Evolutionary conservation across 75 land plant genomes (phyloP).

Genomic region (Selaginella moellendorffii): DNA sequence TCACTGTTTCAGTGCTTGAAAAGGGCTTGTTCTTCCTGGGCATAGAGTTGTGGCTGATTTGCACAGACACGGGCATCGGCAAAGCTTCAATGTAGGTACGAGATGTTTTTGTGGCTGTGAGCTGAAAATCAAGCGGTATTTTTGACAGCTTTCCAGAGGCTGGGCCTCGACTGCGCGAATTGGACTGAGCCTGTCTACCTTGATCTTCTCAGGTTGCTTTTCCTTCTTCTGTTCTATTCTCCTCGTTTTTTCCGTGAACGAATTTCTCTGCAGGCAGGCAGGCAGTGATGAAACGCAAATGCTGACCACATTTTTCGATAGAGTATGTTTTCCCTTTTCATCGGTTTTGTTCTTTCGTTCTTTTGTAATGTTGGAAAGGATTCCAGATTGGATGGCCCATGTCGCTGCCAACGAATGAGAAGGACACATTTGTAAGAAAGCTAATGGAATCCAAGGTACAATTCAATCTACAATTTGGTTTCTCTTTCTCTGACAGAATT

Average conservation of each 20-base stretch:
- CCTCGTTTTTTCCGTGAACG: no score
- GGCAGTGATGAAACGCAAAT: constrained; percentile 68
- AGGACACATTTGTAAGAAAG: constrained; percentile 52
- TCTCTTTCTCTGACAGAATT: no score
- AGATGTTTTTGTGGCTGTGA: background rate
- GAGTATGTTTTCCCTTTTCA: no score
- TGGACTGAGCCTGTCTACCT: constrained; percentile 80
- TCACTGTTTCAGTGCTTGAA: no score
- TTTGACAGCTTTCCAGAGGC: constrained; percentile 64
- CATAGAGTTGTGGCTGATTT: constrained; percentile 68
- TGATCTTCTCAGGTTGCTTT: constrained; percentile 50
- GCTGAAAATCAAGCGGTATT: background rate
- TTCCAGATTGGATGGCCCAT: constrained; percentile 99
- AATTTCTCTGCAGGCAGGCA: constrained; percentile 38
- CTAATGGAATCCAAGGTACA: constrained; percentile 42
- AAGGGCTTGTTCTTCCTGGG: no score
- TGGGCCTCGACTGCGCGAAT: constrained; percentile 91
- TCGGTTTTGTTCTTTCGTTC: no score
- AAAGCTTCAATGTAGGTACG: constrained; percentile 65
- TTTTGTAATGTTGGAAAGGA: no score
- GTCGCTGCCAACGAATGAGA: constrained; percentile 77
- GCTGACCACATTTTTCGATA: constrained; percentile 53
- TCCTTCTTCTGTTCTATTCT: background rate
- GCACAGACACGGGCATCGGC: constrained; percentile 54
- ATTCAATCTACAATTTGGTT: no score